These are phyloP conservation scores for Parsonsia alboflavescens DNA, from an alignment of 257 asterid genomes.

Conservation along the genomic window DNA sequence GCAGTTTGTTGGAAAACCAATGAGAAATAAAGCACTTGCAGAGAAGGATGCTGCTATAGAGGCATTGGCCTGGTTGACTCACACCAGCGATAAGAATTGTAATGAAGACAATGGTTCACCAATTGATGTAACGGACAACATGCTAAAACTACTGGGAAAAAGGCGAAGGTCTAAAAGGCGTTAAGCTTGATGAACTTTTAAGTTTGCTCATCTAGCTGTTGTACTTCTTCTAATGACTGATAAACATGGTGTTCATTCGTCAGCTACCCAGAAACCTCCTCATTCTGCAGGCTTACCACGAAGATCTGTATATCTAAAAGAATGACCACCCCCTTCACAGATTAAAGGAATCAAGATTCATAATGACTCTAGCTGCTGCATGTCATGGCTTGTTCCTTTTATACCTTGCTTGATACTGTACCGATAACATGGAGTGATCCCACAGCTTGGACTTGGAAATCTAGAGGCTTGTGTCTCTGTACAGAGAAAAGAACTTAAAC, in stretches of 20 bases:
- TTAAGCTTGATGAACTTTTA: neutral
- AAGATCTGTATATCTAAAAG: neutral
- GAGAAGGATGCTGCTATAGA: constrained; percentile 96
- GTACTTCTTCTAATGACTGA: neutral
- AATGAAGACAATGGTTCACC: constrained; percentile 54
- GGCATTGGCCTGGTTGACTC: constrained; percentile 93
- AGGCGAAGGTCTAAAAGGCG: constrained; percentile 64
- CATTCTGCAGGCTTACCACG: too few species aligned
- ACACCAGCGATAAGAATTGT: constrained; percentile 53
- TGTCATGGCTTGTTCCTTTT: neutral
- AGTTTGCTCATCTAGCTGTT: neutral
- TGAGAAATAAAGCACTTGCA: constrained; percentile 74
- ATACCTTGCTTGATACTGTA: neutral
- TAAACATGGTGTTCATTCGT: neutral
- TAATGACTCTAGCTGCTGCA: neutral
- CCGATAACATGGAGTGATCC: neutral
- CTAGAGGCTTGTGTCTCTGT: neutral
- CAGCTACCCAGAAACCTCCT: too few species aligned
- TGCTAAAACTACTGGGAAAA: constrained; percentile 81
- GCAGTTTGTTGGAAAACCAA: constrained; percentile 97
- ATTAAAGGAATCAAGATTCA: neutral
- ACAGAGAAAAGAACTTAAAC: too few species aligned
- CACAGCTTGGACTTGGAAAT: neutral
- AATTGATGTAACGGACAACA: constrained; percentile 80
- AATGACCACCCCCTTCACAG: neutral